Base-by-base conservation (phyloP, 1,284 basidiomycete species). In the Microbotryum lychnidis-dioicae region DNA sequence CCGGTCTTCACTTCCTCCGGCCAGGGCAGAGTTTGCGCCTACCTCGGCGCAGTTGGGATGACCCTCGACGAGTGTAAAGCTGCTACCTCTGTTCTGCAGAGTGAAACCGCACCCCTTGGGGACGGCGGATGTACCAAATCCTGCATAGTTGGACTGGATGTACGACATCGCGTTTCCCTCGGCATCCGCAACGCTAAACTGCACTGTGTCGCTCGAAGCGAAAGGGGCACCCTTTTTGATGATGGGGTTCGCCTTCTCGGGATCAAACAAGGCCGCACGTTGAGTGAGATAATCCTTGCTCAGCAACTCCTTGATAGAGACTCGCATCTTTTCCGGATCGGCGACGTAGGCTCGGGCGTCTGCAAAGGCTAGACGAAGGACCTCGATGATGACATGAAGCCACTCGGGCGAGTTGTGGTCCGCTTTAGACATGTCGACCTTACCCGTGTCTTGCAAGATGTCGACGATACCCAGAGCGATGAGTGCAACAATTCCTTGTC, bases 41-140 rank as follows among this genome's bases (percentile, higher is more conserved):
- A 84, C 85, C 79, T 83, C 63, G 89, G 71, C 77, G 47, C 80
- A 82, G 75, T 98, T 97, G 0, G 89, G 86, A 73, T 97, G 93
- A 0, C 83, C 84, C 62, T 89, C 83, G 55, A 80, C 78, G 23
- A 97, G 79, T 6, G 84, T 79, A 74, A 97, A 98, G 16, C 87
- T 87, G 7, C 84, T 80, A 3, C 94, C 94, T 61, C 94, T 82
- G 76, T 96, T 96, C 75, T 97, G 94, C 10, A 98, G 80, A 0
- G 92, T 97, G 74, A 98, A 97, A 0, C 94, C 94, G 71, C 91
- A 94, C 0, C 87, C 91, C 67, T 87, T 84, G 0, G 94, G 94
- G 45, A 97, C 80, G 27, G 91, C 91, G 82, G 62, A 72, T 0
- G 74, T 75, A 6, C 80, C 80, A 60, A 81, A 81, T 0, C 79